Evolutionary conservation across 306 rosid species (phyloP), one percentile per base, ranked within the genome.

Genomic region (Sesbania bispinosa): DNA sequence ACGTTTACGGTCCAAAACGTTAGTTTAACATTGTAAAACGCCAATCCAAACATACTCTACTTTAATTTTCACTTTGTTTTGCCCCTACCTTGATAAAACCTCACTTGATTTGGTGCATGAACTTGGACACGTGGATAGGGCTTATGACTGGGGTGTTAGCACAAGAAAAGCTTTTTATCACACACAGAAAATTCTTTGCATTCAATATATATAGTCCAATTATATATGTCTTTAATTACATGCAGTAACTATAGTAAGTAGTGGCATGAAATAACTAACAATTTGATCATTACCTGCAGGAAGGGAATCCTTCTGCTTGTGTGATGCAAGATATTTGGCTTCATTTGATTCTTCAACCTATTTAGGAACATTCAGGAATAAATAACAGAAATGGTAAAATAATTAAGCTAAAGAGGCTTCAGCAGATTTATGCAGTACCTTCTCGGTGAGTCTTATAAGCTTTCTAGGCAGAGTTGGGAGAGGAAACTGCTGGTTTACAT

Each of bases 391-490:
- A n/a, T n/a, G n/a, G n/a, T n/a, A n/a, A n/a, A 68, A 35, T 6
- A 8, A 35, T 45, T n/a, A 24, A 30, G 16, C 7, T 26, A 15
- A 35, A 33, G 47, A 54, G 63, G 52, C n/a, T n/a, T n/a, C 46
- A n/a, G n/a, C 11, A 41, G 32, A 35, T 67, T 55, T 46, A 46
- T 79, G 66, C 77, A 10, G 65, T 73, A 83, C 85, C 81, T 74
- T 75, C 63, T 74, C 62, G 27, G 79, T 61, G 71, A 79, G 69
- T 51, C 77, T 72, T 72, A n/a, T n/a, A n/a, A 89, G 82, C 86
- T 82, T 92, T 63, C 96, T 82, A 41, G 93, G 80, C 55, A 84
- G 47, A 41, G 69, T 16, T 77, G 83, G 83, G 20, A 82, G 71
- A 82, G 74, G 67, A 27, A 61, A 67, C 59, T 78, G 60, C 18